Evolutionary conservation across 1,139 yeast species (phyloP).

Genomic region (Taiozyma onychis): DNA sequence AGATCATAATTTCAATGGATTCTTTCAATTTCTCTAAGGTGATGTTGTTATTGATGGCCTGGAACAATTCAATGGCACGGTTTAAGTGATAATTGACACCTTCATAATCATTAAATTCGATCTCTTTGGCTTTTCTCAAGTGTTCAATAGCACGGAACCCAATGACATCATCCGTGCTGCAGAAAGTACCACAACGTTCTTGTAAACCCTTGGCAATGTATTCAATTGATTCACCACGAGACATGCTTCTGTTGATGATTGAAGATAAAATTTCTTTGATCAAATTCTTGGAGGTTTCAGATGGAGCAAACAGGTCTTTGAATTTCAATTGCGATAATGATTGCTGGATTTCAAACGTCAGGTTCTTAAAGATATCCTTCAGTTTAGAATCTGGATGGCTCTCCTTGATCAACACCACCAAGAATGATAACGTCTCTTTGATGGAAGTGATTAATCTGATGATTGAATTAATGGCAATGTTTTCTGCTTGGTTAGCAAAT

Average conservation of each 20-base stretch:
- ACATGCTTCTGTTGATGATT: constrained; percentile 79
- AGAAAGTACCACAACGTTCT: constrained; percentile 91
- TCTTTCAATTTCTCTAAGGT: constrained; percentile 78
- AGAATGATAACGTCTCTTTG: constrained; percentile 86
- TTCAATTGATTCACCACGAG: constrained; percentile 92
- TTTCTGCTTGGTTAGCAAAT: constrained; percentile 84
- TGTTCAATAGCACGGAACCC: constrained; percentile 93
- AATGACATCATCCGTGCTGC: constrained; percentile 89
- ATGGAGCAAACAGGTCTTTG: constrained; percentile 72
- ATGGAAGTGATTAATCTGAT: constrained; percentile 70
- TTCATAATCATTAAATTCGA: constrained; percentile 65
- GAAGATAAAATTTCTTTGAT: constrained; percentile 86
- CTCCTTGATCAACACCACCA: constrained; percentile 78
- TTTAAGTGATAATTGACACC: constrained; percentile 63
- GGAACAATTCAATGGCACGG: constrained; percentile 71
- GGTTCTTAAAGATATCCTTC: constrained; percentile 65
- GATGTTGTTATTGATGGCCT: constrained; percentile 73
- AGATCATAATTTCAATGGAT: constrained; percentile 72
- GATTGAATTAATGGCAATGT: constrained; percentile 78
- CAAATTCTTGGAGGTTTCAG: constrained; percentile 52
- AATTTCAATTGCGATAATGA: constrained; percentile 65
- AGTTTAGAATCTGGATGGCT: constrained; percentile 55
- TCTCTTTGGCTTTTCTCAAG: constrained; percentile 77
- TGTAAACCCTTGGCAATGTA: constrained; percentile 82
- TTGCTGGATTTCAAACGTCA: constrained; percentile 60